A percentile compares a stretch with the other conserved stretches of the same genome.
Evolutionary conservation across 305 asterid species (phyloP).

Genomic region (Ajuga reptans): DNA sequence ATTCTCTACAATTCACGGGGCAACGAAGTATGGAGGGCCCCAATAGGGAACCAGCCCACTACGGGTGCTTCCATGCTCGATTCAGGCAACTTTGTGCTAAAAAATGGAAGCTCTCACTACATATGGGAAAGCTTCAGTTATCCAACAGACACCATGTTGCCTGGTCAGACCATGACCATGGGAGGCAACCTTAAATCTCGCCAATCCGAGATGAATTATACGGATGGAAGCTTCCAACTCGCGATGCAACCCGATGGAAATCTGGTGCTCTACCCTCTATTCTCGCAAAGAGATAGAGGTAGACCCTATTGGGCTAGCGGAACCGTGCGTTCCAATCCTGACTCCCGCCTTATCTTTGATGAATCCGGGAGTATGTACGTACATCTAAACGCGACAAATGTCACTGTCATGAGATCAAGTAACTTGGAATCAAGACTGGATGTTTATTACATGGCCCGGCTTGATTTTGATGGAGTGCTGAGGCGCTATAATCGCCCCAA

Average conservation of each 20-base stretch:
- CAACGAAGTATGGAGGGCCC: slow-evolving; percentile 9
- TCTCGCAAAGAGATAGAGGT: slow-evolving; percentile 14
- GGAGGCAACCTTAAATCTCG: slow-evolving; percentile 21
- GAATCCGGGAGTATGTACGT: slow-evolving; percentile 26
- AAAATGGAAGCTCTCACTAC: background rate
- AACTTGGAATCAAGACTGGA: slow-evolving; percentile 15
- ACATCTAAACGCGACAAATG: background rate
- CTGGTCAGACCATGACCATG: slow-evolving; percentile 26
- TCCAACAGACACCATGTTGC: slow-evolving; percentile 41
- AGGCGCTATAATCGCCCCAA: slow-evolving; percentile 21
- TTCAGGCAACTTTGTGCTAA: slow-evolving; percentile 33
- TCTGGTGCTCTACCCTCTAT: slow-evolving; percentile 25
- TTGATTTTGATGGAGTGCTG: slow-evolving; percentile 33
- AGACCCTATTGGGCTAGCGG: slow-evolving; percentile 21
- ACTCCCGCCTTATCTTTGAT: slow-evolving; percentile 24
- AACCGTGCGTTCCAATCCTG: background rate
- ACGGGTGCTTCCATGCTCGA: slow-evolving; percentile 34
- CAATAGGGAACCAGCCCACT: background rate
- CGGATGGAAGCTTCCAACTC: slow-evolving; percentile 34
- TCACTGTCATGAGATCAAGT: background rate
- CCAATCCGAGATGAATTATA: slow-evolving; percentile 27
- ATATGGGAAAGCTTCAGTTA: slow-evolving; percentile 33
- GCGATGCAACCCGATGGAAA: slow-evolving; percentile 25
- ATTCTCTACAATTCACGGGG: slow-evolving; percentile 18
- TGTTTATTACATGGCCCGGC: slow-evolving; percentile 21